These are phyloP conservation scores for Annulohypoxylon stygium DNA, from an alignment of 495 filamentous ascomycete species.

Conservation along the genomic window DNA sequence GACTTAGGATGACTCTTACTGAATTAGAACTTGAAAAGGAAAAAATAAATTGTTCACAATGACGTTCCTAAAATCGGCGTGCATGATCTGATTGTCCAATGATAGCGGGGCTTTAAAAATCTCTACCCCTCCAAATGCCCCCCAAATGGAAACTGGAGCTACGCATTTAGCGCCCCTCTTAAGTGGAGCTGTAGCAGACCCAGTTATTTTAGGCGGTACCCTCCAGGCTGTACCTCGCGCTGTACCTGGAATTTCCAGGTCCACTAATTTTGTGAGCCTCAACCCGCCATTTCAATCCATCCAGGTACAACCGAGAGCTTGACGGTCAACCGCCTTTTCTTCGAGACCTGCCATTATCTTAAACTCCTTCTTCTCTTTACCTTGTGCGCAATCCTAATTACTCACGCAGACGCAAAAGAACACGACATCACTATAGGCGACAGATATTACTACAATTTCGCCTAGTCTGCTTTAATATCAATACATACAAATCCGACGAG, in stretches of 20 bases:
- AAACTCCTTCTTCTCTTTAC: background rate
- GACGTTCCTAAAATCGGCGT: slow-evolving; percentile 50
- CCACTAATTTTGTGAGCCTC: slow-evolving; percentile 12
- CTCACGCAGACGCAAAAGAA: background rate
- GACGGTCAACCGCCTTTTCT: background rate
- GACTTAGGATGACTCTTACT: slow-evolving; percentile 31
- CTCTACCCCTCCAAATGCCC: slow-evolving; percentile 44
- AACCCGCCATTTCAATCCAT: background rate
- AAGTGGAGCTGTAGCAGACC: slow-evolving; percentile 6
- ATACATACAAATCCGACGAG: background rate
- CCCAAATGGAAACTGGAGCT: slow-evolving; percentile 31
- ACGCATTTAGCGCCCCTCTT: background rate
- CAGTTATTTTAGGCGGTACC: background rate
- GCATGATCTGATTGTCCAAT: slow-evolving; percentile 34
- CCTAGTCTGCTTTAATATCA: too few species aligned
- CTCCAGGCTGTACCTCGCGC: too few species aligned
- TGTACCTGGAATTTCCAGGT: background rate
- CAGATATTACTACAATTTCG: too few species aligned
- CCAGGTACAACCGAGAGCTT: background rate
- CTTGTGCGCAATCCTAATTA: background rate
- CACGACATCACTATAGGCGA: background rate
- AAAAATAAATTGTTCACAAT: slow-evolving; percentile 35
- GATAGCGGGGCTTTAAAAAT: slow-evolving; percentile 45
- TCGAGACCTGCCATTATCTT: background rate
- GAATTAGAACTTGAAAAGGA: slow-evolving; percentile 26